Base-by-base conservation (phyloP, 306 rosid genomes). In the Prosopis cineraria region DNA sequence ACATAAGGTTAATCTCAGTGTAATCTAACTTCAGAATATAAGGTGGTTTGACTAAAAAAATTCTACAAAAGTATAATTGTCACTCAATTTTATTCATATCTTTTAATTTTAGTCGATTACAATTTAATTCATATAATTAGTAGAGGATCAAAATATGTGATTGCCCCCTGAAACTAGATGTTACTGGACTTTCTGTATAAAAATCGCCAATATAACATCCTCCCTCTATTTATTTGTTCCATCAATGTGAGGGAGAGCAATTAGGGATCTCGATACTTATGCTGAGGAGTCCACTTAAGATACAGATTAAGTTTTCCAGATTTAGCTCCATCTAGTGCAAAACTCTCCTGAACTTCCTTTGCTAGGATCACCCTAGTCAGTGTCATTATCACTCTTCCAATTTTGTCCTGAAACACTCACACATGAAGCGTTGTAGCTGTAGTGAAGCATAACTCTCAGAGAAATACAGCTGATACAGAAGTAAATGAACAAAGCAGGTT, bases 321-420 rank as follows among this genome's bases (percentile, higher is more conserved):
- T 86, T 85, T 90, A 17, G 91, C 84, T 47, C 74, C 81, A 16
- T 90, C 90, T 20, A 87, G 45, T 6, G 75, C 80, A 68, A 63
- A 85, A 77, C 84, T 24, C 20, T 78, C 87, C 68, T 84, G 86
- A 73, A 74, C 71, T 70, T 90, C 94, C 66, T 88, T 86, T 80
- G 84, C 90, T 50, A 85, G 19, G 29, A 87, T 34, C 29, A 60
- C 87, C 83, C 90, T 88, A 0, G 94, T 90, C 5, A 90, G 86
- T 14, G 94, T 85, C 94, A 87, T 80, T 73, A 80, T 73, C 13
- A 82, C 85, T 72, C 85, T 87, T 43, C 94, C 91, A 24, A 90
- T 70, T 73, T 88, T 88, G 19, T 84, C 83, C 90, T 90, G 83
- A 39, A 55, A 66, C 27, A 73, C 25, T 30, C 68, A 14, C 19